Evolutionary conservation across 768 basidiomycete genomes (phyloP).

Genomic region (Rhodosporidiobolus odoratus): DNA sequence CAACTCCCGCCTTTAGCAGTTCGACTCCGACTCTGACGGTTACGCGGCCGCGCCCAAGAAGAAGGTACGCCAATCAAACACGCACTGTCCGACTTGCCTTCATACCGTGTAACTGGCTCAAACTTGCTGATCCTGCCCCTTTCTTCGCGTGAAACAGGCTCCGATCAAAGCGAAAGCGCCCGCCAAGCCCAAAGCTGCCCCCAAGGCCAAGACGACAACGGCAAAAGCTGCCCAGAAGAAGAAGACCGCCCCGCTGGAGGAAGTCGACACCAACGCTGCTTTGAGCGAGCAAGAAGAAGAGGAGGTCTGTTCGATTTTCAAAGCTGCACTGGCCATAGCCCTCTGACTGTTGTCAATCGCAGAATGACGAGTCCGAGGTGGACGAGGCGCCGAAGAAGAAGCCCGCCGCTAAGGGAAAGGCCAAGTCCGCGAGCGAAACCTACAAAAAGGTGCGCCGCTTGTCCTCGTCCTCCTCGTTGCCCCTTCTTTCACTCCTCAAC

Average conservation of each 20-base stretch:
- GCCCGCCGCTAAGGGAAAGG: slow-evolving; percentile 40
- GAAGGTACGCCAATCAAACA: too few species aligned
- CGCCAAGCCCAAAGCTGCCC: slow-evolving; percentile 21
- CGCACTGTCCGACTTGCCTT: too few species aligned
- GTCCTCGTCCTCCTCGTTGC: not conserved
- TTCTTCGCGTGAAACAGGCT: not conserved
- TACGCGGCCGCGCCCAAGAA: slow-evolving; percentile 17
- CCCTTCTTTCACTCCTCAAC: not conserved
- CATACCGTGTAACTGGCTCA: too few species aligned
- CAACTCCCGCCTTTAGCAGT: not conserved
- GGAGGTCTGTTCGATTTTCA: slow-evolving; percentile 40
- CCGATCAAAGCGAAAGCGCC: not conserved
- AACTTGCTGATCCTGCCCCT: not conserved
- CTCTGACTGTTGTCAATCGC: not conserved
- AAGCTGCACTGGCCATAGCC: not conserved
- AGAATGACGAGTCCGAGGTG: slow-evolving; percentile 47
- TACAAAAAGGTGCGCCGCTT: slow-evolving; percentile 28
- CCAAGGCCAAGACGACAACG: slow-evolving; percentile 45
- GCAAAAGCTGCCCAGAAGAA: slow-evolving; percentile 60
- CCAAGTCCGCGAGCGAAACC: slow-evolving; percentile 36
- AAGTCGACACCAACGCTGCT: slow-evolving; percentile 19
- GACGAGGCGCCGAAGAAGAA: slow-evolving; percentile 42
- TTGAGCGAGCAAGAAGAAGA: slow-evolving; percentile 43
- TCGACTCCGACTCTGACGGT: slow-evolving; percentile 25
- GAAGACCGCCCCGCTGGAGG: slow-evolving; percentile 31